These are phyloP conservation scores for Tagetes patula DNA, from an alignment of 129 eudicot genomes.

Conservation along the genomic window DNA sequence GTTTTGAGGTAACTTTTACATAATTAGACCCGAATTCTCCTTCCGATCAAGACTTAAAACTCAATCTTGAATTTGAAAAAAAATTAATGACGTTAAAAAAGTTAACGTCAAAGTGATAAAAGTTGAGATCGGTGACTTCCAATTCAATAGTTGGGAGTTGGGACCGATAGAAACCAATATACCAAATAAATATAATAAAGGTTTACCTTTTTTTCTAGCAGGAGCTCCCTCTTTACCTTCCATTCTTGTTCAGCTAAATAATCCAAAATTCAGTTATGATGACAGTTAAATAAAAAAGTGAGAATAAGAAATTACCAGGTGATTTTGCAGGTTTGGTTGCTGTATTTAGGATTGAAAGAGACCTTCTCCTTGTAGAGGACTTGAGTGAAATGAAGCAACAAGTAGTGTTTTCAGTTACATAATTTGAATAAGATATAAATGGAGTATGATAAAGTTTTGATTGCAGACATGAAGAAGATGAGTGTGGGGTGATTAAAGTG, in stretches of 20 bases:
- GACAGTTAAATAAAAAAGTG: background rate
- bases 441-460: constrained; percentile 38
- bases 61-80: too few relatives aligned
- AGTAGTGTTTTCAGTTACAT: constrained; percentile 31
- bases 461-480: constrained; percentile 42
- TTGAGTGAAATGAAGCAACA: constrained; percentile 37
- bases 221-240: constrained; percentile 65
- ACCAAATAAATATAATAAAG: background rate
- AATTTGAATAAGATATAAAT: constrained; percentile 28
- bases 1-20: too few relatives aligned
- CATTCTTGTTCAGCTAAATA: constrained; percentile 89
- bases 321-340: constrained; percentile 93
- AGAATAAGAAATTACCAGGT: constrained; percentile 60
- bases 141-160: too few relatives aligned
- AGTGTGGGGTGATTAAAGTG: constrained; percentile 58
- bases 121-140: too few relatives aligned
- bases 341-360: constrained; percentile 47
- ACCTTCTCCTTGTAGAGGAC: constrained; percentile 28
- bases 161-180: too few relatives aligned
- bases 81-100: too few relatives aligned
- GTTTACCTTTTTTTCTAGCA: constrained; percentile 79
- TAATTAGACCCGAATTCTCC: too few relatives aligned
- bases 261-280: background rate
- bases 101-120: too few relatives aligned
- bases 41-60: too few relatives aligned